Percentiles rank a stretch among this genome's conserved stretches.
phyloP scores from a whole-genome alignment of 2,329 filamentous ascomycete species.

The Aspergillus alliaceus region DNA sequence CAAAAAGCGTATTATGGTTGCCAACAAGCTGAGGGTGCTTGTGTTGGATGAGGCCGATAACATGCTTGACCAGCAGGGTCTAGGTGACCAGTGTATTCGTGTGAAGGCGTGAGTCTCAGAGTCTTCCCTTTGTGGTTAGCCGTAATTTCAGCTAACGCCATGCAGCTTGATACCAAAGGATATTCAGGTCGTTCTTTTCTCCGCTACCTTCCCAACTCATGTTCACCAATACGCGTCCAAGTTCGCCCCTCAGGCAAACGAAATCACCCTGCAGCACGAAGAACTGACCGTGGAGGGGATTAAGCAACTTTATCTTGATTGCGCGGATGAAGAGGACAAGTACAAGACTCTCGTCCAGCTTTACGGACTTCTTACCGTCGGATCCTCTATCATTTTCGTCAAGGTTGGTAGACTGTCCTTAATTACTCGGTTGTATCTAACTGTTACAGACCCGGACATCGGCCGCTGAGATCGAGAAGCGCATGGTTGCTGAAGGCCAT shows the following conservation, averaged over 20 bases:
- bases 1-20: constrained; percentile 71
- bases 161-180: constrained; percentile 67
- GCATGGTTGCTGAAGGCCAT: constrained; percentile 87
- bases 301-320: constrained; percentile 97
- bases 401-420: constrained; percentile 57
- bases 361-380: constrained; percentile 94
- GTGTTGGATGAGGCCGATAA: constrained; percentile 98
- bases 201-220: constrained; percentile 84
- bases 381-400: constrained; percentile 97
- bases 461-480: constrained; percentile 77
- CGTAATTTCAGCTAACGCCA: not conserved
- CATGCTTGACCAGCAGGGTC: constrained; percentile 93
- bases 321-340: constrained; percentile 76
- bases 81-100: constrained; percentile 91
- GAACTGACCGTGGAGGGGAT: constrained; percentile 96
- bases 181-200: constrained; percentile 92
- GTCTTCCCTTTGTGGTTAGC: not conserved
- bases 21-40: constrained; percentile 71
- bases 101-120: constrained; percentile 70
- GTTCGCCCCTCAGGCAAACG: constrained; percentile 83
- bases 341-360: constrained; percentile 87
- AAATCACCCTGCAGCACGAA: constrained; percentile 82
- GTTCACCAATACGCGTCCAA: constrained; percentile 80
- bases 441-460: constrained; percentile 72
- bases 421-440: constrained; percentile 17